Conservation (phyloP, 306 rosid genomes). For the Fragaria ananassa region DNA sequence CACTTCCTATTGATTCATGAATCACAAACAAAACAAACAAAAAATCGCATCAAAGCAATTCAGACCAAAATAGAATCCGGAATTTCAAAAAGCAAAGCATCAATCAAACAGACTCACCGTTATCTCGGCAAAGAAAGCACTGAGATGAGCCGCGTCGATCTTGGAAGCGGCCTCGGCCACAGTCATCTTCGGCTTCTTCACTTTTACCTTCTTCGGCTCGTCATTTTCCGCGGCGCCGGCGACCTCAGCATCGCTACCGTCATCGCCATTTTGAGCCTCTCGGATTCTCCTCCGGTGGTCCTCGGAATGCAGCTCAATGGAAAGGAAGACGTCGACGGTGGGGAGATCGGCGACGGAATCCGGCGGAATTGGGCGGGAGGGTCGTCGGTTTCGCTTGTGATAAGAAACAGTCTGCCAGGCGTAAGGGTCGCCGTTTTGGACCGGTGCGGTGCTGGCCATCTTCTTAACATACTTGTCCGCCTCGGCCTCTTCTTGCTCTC, state of each 20-base stretch:
- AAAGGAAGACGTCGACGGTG: slow-evolving; percentile 34
- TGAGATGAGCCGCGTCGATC: slow-evolving; percentile 49
- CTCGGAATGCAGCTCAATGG: slow-evolving; percentile 46
- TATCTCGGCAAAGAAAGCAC: slow-evolving; percentile 52
- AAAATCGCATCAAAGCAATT: neutral
- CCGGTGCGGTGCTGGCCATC: neutral
- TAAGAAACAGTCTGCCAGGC: slow-evolving; percentile 63
- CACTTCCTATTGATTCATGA: neutral
- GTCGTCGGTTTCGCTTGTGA: slow-evolving; percentile 39
- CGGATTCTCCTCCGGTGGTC: slow-evolving; percentile 39
- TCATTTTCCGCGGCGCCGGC: slow-evolving; percentile 22
- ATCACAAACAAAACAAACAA: neutral
- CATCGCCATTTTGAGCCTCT: slow-evolving; percentile 45
- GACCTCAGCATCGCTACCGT: slow-evolving; percentile 27
- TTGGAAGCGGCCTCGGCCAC: slow-evolving; percentile 59
- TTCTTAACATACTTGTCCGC: slow-evolving; percentile 15
- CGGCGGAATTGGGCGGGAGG: neutral
- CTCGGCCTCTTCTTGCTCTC: slow-evolving; percentile 45
- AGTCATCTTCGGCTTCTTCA: slow-evolving; percentile 50
- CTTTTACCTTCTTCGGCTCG: slow-evolving; percentile 43
- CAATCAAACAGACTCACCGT: slow-evolving; percentile 33
- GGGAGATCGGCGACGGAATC: slow-evolving; percentile 14
- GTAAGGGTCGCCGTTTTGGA: slow-evolving; percentile 10
- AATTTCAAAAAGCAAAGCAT: too few relatives aligned
- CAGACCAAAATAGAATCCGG: neutral